Evolutionary conservation across 2,329 filamentous ascomycete species (phyloP).

Genomic region (Cladophialophora bantiana): DNA sequence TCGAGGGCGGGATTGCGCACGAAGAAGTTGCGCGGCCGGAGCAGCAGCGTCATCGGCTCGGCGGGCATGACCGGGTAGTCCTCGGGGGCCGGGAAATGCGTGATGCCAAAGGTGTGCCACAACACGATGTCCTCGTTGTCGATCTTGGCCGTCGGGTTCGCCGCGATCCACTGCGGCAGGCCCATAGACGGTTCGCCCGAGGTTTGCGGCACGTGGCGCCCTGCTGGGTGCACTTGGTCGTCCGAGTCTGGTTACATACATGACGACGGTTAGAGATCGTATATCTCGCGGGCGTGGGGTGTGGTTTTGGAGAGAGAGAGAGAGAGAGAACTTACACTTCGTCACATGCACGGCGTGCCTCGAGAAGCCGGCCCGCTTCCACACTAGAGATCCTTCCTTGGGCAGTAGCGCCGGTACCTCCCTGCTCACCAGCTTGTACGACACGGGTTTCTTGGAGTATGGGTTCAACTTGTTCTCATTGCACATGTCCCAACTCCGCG

Average conservation of each 20-base stretch:
- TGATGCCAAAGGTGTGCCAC: conserved; percentile 93
- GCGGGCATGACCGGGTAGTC: conserved; percentile 93
- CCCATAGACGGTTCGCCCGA: conserved; percentile 78
- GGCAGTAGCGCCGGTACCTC: conserved; percentile 81
- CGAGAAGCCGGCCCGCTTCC: conserved; percentile 88
- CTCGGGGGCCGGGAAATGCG: conserved; percentile 86
- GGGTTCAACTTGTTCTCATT: conserved; percentile 86
- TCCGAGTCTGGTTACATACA: conserved; percentile 67
- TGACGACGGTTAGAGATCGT: neutral
- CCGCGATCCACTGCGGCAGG: conserved; percentile 76
- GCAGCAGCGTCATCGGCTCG: conserved; percentile 80
- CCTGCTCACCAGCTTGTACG: conserved; percentile 88
- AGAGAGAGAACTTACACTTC: conserved; percentile 69
- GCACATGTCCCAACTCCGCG: conserved; percentile 87
- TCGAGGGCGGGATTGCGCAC: conserved; percentile 78
- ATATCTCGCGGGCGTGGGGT: conserved; percentile 14
- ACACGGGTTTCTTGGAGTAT: conserved; percentile 81
- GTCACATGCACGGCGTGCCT: conserved; percentile 88
- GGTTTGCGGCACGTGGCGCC: conserved; percentile 86
- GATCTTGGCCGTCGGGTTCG: conserved; percentile 70
- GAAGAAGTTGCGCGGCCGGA: conserved; percentile 85
- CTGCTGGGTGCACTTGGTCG: conserved; percentile 82
- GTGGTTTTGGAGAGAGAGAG: conserved; percentile 33
- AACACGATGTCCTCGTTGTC: conserved; percentile 86
- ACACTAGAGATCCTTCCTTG: conserved; percentile 80